Conservation (phyloP, 805 yeast genomes). For the Saccharomycopsis babjevae region DNA sequence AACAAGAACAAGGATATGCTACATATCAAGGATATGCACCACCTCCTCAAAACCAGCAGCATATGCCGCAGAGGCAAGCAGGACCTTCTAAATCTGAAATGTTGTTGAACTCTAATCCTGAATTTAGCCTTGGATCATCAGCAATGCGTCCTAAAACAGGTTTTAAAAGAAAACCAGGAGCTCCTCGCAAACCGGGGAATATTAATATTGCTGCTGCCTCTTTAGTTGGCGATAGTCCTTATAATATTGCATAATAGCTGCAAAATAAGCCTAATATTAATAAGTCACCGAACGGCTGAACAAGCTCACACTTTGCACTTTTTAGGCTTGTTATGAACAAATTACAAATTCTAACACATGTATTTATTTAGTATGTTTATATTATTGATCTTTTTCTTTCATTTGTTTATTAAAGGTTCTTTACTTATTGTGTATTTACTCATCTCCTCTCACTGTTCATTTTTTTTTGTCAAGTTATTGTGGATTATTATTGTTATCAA, state of each 20-base stretch:
- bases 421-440: background rate
- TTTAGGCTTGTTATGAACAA: background rate
- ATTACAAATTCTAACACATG: background rate
- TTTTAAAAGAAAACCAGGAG: conserved; percentile 25
- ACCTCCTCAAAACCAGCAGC: conserved; percentile 9
- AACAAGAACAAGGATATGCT: conserved; percentile 11
- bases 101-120: conserved; percentile 39
- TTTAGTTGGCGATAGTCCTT: conserved; percentile 34
- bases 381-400: background rate
- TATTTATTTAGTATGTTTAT: background rate
- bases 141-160: conserved; percentile 14
- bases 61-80: conserved; percentile 18
- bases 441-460: background rate
- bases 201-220: conserved; percentile 33
- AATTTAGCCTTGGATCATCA: conserved; percentile 26
- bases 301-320: background rate
- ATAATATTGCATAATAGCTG: conserved; percentile 28
- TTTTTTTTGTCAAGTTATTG: background rate
- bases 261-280: background rate
- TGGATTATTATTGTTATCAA: background rate
- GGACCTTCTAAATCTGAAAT: conserved; percentile 31
- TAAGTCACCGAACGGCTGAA: background rate
- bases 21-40: conserved; percentile 20
- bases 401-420: background rate
- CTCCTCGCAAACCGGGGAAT: conserved; percentile 24